Percentiles rank a stretch among this genome's conserved stretches.
phyloP scores from a whole-genome alignment of 1,284 basidiomycete genomes.

The Apiotrichum gamsii region DNA sequence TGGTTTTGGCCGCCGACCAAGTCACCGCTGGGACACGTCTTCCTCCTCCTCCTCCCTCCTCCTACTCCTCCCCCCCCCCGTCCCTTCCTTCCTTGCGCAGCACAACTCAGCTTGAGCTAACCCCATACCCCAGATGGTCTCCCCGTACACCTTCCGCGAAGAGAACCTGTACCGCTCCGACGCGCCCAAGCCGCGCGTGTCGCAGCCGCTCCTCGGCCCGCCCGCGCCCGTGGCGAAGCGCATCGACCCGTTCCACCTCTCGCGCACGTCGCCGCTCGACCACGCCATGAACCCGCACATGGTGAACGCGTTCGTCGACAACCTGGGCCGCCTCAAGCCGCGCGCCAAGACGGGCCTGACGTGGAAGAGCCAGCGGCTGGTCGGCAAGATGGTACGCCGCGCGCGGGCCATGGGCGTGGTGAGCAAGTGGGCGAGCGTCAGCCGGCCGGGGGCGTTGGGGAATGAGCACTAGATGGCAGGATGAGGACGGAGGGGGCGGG shows the following conservation, averaged over 20 bases:
- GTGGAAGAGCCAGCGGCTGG: constrained; percentile 67
- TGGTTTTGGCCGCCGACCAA: not conserved
- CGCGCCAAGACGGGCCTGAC: constrained; percentile 71
- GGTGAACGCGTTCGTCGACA: constrained; percentile 62
- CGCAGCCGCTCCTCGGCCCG: constrained; percentile 39
- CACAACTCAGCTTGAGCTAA: no score
- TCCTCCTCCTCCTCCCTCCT: not conserved
- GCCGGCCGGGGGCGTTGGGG: constrained; percentile 22
- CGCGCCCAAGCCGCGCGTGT: not conserved
- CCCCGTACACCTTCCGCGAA: no score
- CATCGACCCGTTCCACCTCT: constrained; percentile 42
- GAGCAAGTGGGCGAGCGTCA: constrained; percentile 48
- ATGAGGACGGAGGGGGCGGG: no score
- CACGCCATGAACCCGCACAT: constrained; percentile 58
- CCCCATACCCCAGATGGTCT: no score
- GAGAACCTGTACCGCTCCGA: constrained; percentile 16
- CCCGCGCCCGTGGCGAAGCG: constrained; percentile 24
- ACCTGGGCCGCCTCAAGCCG: constrained; percentile 76
- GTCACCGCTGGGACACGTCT: not conserved
- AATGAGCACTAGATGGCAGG: no score
- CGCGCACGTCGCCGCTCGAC: constrained; percentile 29
- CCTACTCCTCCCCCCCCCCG: not conserved
- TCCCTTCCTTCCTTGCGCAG: no score
- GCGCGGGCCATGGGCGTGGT: constrained; percentile 91
- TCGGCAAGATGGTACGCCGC: constrained; percentile 82